Base-by-base conservation (phyloP, 2,329 filamentous ascomycete species). In the Thielaviopsis euricoi region DNA sequence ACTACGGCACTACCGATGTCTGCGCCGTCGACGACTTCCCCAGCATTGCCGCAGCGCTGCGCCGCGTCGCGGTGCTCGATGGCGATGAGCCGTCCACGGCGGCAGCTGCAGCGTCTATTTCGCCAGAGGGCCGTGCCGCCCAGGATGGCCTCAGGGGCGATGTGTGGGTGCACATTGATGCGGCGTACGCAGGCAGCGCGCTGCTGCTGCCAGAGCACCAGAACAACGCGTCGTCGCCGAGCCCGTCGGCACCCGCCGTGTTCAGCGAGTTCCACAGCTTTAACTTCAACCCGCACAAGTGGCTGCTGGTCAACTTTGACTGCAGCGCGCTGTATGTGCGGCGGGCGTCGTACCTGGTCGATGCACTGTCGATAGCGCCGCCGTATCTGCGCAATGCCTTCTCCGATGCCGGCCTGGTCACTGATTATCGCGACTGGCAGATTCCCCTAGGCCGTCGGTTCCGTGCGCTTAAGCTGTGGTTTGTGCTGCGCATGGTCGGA, bases 271-370 rank as follows among this genome's bases (percentile, higher is more conserved):
- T 95, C 67, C 87, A 95, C 73, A 89, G 85, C 62, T 95, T 95
- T 77, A 85, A 95, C 71, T 82, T 91, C 74, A 97, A 96, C 74
- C 86, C 95, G 80, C 90, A 96, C 77, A 97, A 97, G 74, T 96
- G 91, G 91, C 77, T 96, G 53, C 81, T 96, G 19, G 89, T 89
- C 59, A 95, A 95, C 71, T 96, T 96, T 66, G 91, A 97, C 69
- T 79, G 76, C 65, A 89, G 86, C 57, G 86, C 86, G 63, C 77
- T 95, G 52, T 97, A 82, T 71, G 82, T 96, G 53, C 83, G 84
- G 62, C 78, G 83, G 65, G 80, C 90, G 17, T 73, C 75, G 57
- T 83, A 89, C 71, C 79, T 97, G n/a, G 88, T 86, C 50, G 78
- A 84, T 61, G 86, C 89, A 0, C 78, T 95, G 49, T 83, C 81